Conservation (phyloP, 495 filamentous ascomycete species). For the Tuber calosporum region DNA sequence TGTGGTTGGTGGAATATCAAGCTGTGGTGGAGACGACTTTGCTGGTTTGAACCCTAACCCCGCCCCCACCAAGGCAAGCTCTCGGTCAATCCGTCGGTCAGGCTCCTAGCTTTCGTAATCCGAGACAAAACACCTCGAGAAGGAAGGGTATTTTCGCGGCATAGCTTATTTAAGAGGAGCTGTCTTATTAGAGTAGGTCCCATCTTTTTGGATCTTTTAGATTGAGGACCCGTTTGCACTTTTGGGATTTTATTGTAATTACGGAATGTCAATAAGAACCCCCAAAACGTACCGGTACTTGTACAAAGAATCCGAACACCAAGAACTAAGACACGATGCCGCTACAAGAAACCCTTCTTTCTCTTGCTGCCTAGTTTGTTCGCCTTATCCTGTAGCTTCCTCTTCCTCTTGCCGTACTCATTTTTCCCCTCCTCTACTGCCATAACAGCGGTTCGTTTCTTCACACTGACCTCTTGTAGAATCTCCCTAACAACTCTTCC, state of each 20-base stretch:
- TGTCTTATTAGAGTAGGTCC: neutral
- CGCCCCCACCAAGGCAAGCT: no score
- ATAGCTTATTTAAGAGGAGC: no score
- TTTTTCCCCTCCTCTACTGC: constrained; percentile 89
- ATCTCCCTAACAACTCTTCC: constrained; percentile 71
- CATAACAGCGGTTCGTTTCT: constrained; percentile 79
- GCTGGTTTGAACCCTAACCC: neutral
- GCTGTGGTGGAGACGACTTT: neutral
- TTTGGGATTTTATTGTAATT: neutral
- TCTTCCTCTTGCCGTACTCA: constrained; percentile 67
- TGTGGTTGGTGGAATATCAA: neutral
- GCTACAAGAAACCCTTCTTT: constrained; percentile 6
- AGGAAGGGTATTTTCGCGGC: no score
- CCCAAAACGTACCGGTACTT: neutral
- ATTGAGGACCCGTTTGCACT: neutral
- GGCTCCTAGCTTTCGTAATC: no score
- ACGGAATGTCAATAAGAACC: neutral
- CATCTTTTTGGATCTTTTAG: neutral
- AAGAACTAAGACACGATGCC: neutral
- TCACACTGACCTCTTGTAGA: constrained; percentile 80
- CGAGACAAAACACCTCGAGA: no score
- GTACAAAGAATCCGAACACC: neutral
- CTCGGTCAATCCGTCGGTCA: no score
- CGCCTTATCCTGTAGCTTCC: constrained; percentile 51
- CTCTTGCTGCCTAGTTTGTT: constrained; percentile 35